Percentiles rank a stretch among this genome's conserved stretches.
Conservation (phyloP, 805 yeast species). For the Starmerella bacillaris region DNA sequence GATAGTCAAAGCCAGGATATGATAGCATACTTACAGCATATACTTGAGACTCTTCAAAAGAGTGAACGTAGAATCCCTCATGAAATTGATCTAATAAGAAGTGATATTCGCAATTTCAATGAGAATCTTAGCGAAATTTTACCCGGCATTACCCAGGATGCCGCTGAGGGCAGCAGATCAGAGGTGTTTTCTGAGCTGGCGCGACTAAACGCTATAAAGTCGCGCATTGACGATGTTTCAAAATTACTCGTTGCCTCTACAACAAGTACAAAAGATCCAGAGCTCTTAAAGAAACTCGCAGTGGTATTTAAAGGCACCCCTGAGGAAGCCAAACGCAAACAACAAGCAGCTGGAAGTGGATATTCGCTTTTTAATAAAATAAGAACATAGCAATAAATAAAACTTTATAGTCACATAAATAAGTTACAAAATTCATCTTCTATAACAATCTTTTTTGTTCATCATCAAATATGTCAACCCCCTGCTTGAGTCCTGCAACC, state of each 20-base stretch:
- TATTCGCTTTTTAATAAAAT: conserved; percentile 11
- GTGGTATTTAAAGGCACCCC: conserved; percentile 10
- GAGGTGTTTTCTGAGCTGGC: conserved; percentile 15
- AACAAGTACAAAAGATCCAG: conserved; percentile 5
- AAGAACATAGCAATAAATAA: conserved; percentile 4
- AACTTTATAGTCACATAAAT: too few species aligned
- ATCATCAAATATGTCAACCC: conserved; percentile 23
- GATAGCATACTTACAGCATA: conserved; percentile 17
- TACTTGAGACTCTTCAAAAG: conserved; percentile 16
- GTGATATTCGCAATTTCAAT: conserved; percentile 18
- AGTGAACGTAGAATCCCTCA: conserved; percentile 20
- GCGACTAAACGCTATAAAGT: conserved; percentile 15
- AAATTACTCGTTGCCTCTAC: conserved; percentile 13
- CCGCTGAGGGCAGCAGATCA: conserved; percentile 4
- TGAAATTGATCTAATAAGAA: conserved; percentile 21
- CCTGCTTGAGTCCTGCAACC: conserved; percentile 24
- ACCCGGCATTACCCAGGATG: conserved; percentile 7
- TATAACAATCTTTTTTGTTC: conserved; percentile 18
- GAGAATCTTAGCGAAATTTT: conserved; percentile 12
- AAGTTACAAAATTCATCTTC: neutral
- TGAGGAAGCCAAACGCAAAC: conserved; percentile 11
- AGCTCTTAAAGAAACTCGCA: conserved; percentile 9
- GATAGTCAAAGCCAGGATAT: conserved; percentile 20
- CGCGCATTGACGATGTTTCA: conserved; percentile 18
- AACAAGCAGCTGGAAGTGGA: conserved; percentile 1